Evolutionary conservation across 2,329 filamentous ascomycete genomes (phyloP), one percentile per base, ranked within the genome.

Genomic region (Fusarium robinianum): DNA sequence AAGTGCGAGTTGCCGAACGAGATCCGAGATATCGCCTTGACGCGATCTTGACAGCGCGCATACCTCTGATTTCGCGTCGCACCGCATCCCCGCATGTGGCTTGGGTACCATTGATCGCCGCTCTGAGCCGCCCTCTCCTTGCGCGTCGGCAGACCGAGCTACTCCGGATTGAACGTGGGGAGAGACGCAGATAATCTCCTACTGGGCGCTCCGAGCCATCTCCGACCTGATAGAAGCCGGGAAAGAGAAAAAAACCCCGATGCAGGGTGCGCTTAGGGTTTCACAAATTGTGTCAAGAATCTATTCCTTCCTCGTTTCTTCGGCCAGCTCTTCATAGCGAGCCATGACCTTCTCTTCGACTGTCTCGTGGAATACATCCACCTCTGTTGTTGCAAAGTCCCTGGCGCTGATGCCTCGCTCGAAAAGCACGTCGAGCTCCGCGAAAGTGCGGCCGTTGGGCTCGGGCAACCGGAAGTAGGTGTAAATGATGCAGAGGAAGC

Each of bases 391-490:
- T 7, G 81, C 78, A 64, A 94, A 95, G 60, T 90, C 85, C 58
- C 89, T 76, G 6, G 88, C 87, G 53, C 78, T 77, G 15, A 92
- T 72, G 2, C 78, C 73, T 49, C 80, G 77, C 71, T 95, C 88
- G 61, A 96, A 96, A 34, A 96, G 74, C 34, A 95, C 61, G 65
- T 96, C 90, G 42, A 96, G 72, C 68, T 96, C 90, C 6, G 89
- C 90, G 62, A 92, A 96, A 0, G 87, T 87, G 27, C 90, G 82
- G 8, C 88, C 90, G 4, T 73, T 74, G 0, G 90, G 89, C 64
- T 96, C 90, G 0, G 90, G 90, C 0, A 70, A 53, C 22, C 67
- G 64, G 52, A 70, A 70, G 50, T 64, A 70, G 0, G 85, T 86
- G 70, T 92, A 95, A 11, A 94, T 71, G 60, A 91, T 82, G 71